Conservation (phyloP, 441 rosid species). For the Omphalea diandra region DNA sequence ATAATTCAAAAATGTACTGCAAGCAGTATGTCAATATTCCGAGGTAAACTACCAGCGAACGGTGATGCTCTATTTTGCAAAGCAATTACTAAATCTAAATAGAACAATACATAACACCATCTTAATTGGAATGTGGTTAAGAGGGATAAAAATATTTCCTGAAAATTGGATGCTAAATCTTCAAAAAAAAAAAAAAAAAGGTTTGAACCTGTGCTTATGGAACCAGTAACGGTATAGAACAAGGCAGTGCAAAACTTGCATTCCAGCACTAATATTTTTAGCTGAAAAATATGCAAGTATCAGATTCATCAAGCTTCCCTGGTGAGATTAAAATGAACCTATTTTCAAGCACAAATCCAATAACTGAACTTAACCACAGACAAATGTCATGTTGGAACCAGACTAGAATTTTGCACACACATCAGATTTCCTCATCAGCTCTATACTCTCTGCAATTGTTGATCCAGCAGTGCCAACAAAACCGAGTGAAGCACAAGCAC, state of each 20-base stretch:
- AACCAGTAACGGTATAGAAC: neutral
- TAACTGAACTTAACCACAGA: neutral
- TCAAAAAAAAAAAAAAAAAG: neutral
- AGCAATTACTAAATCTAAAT: neutral
- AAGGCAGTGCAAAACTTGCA: neutral
- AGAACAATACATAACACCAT: neutral
- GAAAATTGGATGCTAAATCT: neutral
- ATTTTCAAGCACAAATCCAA: neutral
- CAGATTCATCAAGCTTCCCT: neutral
- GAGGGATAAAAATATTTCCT: neutral
- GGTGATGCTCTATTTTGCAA: no score
- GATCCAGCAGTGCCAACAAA: slow-evolving; percentile 91
- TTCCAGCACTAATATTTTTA: neutral
- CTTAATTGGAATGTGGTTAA: neutral
- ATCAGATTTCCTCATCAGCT: slow-evolving; percentile 61
- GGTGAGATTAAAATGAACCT: neutral
- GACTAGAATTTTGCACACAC: slow-evolving; percentile 41
- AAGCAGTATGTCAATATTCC: no score
- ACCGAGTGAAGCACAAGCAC: slow-evolving; percentile 90
- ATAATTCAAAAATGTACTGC: no score
- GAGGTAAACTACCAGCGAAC: no score
- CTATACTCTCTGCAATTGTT: slow-evolving; percentile 82
- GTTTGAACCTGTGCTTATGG: neutral
- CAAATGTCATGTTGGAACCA: slow-evolving; percentile 19
- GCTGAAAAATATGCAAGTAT: neutral